These are phyloP conservation scores for Pistacia atlantica DNA, from an alignment of 345 rosid genomes.

Conservation along the genomic window DNA sequence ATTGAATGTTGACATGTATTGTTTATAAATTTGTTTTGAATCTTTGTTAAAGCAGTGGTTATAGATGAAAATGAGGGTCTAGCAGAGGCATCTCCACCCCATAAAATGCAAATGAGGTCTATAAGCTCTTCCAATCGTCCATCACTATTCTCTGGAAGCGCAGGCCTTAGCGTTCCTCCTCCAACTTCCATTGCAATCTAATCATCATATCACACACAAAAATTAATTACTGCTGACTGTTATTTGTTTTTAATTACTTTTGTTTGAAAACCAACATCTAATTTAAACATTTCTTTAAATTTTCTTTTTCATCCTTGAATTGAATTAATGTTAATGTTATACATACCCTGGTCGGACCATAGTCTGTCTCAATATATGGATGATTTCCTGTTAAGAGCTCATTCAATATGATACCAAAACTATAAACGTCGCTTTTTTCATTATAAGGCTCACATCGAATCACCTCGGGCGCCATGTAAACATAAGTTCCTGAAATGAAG, in stretches of 20 bases:
- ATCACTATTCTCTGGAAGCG: conserved; percentile 37
- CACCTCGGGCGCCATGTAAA: conserved; percentile 72
- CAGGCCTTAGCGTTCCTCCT: conserved; percentile 53
- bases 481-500: conserved; percentile 46
- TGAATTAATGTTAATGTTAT: neutral
- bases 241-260: neutral
- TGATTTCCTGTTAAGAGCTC: conserved; percentile 51
- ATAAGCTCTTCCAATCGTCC: conserved; percentile 34
- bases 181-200: conserved; percentile 64
- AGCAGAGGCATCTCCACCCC: conserved; percentile 48
- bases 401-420: conserved; percentile 53
- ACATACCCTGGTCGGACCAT: conserved; percentile 47
- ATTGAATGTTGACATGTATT: neutral
- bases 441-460: conserved; percentile 58
- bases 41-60: conserved; percentile 29
- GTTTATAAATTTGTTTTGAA: conserved; percentile 12
- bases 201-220: neutral
- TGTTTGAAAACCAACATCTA: neutral
- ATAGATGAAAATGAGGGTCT: conserved; percentile 50
- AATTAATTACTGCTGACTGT: neutral
- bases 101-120: conserved; percentile 38
- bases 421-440: conserved; percentile 63
- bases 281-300: neutral
- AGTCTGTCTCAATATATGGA: conserved; percentile 48
- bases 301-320: neutral